These are phyloP conservation scores for Pythium rhizo-oryzae DNA, from an alignment of 352 stramenopile species.

Conservation along the genomic window DNA sequence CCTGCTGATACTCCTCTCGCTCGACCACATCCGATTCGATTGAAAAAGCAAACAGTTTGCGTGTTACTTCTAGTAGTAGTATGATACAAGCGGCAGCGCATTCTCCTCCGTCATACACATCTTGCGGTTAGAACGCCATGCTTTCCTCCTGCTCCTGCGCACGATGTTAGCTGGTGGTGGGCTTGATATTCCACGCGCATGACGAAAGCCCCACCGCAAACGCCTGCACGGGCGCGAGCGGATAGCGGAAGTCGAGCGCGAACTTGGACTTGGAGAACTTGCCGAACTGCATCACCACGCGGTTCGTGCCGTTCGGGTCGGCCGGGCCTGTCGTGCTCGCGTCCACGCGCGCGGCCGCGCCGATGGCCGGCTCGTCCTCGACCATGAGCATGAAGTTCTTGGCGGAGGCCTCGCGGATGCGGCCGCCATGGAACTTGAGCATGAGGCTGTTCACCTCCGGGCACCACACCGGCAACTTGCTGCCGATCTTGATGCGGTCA, in stretches of 20 bases:
- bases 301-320: slow-evolving; percentile 53
- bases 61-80: neutral
- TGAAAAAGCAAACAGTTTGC: neutral
- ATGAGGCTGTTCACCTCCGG: slow-evolving; percentile 87
- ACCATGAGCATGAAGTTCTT: slow-evolving; percentile 92
- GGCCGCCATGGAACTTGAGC: slow-evolving; percentile 88
- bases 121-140: neutral
- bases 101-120: neutral
- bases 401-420: slow-evolving; percentile 84
- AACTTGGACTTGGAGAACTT: slow-evolving; percentile 90
- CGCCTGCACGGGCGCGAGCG: slow-evolving; percentile 81
- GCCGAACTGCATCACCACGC: slow-evolving; percentile 86
- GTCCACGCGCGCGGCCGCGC: slow-evolving; percentile 14
- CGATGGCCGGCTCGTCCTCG: slow-evolving; percentile 57
- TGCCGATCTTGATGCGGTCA: slow-evolving; percentile 80
- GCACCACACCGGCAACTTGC: slow-evolving; percentile 88
- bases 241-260: slow-evolving; percentile 86
- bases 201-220: slow-evolving; percentile 88
- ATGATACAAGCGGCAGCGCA: slow-evolving; percentile 2
- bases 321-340: neutral
- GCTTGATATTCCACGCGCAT: slow-evolving; percentile 83
- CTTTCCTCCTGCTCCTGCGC: neutral
- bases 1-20: slow-evolving; percentile 3
- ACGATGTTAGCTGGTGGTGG: slow-evolving; percentile 14
- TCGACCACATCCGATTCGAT: neutral